Evolutionary conservation across 768 basidiomycete genomes (phyloP).

Genomic region (Coprinellus micaceus): DNA sequence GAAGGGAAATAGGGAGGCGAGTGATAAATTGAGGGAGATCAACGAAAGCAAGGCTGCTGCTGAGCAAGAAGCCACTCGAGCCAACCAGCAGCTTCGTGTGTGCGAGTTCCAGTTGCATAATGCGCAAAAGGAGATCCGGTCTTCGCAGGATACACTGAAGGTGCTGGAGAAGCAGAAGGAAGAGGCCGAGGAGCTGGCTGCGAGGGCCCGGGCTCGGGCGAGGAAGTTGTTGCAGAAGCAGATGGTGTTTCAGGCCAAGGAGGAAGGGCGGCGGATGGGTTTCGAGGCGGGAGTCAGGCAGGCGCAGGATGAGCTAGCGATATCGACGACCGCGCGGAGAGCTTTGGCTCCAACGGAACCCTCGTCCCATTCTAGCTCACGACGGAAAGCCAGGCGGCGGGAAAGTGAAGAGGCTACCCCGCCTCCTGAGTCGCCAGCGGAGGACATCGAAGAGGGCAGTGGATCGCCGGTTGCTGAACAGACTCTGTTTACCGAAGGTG

Average conservation of each 20-base stretch:
- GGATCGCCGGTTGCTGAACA: neutral
- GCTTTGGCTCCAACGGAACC: neutral
- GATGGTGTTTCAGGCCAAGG: slow-evolving; percentile 48
- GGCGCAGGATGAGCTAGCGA: slow-evolving; percentile 29
- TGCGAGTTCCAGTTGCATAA: slow-evolving; percentile 38
- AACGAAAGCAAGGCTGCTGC: slow-evolving; percentile 34
- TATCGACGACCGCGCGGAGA: slow-evolving; percentile 15
- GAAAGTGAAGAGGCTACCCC: neutral
- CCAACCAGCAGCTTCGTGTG: slow-evolving; percentile 33
- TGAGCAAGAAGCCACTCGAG: slow-evolving; percentile 34
- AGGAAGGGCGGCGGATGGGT: slow-evolving; percentile 54
- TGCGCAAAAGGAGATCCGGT: slow-evolving; percentile 47
- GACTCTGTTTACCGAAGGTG: neutral
- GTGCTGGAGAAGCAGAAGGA: slow-evolving; percentile 49
- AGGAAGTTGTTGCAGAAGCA: slow-evolving; percentile 49
- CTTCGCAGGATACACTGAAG: slow-evolving; percentile 47
- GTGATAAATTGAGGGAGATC: slow-evolving; percentile 30
- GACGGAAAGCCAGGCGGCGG: neutral
- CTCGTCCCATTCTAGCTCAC: neutral
- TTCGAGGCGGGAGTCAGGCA: slow-evolving; percentile 46
- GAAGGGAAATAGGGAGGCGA: slow-evolving; percentile 28
- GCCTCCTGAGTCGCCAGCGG: slow-evolving; percentile 1
- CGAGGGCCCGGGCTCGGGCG: slow-evolving; percentile 47
- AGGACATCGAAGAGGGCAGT: neutral
- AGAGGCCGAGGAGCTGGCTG: slow-evolving; percentile 54